Evolutionary conservation across 768 basidiomycete genomes (phyloP).

Genomic region (Cubamyces lactineus): DNA sequence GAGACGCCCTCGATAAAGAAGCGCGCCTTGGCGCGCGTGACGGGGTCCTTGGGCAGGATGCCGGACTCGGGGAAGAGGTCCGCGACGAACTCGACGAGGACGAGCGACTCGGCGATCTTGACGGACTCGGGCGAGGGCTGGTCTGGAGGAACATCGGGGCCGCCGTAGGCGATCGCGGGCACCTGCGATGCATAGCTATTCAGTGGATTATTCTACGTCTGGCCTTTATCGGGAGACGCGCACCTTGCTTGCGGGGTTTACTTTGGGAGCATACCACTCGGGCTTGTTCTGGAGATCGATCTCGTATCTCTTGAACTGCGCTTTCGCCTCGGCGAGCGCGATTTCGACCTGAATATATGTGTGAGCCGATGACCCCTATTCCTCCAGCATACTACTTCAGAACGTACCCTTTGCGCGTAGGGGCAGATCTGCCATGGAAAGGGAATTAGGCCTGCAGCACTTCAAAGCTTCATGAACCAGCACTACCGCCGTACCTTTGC

Average conservation of each 20-base stretch:
- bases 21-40: slow-evolving; percentile 59
- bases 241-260: slow-evolving; percentile 72
- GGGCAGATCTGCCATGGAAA: slow-evolving; percentile 54
- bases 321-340: slow-evolving; percentile 60
- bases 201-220: background rate
- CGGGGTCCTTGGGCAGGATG: slow-evolving; percentile 58
- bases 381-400: too few species aligned
- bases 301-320: slow-evolving; percentile 52
- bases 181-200: slow-evolving; percentile 41
- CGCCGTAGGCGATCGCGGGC: slow-evolving; percentile 64
- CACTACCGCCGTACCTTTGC: slow-evolving; percentile 16
- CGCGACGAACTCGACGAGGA: slow-evolving; percentile 68
- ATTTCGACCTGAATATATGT: slow-evolving; percentile 49
- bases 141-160: slow-evolving; percentile 56
- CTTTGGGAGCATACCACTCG: slow-evolving; percentile 65
- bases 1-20: slow-evolving; percentile 64
- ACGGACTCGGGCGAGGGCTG: slow-evolving; percentile 60
- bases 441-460: background rate
- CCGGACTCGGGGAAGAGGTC: slow-evolving; percentile 54
- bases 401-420: slow-evolving; percentile 55
- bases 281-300: slow-evolving; percentile 70
- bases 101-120: slow-evolving; percentile 66
- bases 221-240: background rate
- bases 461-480: slow-evolving; percentile 43
- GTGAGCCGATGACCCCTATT: background rate